Evolutionary conservation across 2,329 filamentous ascomycete species (phyloP), one percentile per base, ranked within the genome.

Genomic region (Pseudopyricularia javanii): DNA sequence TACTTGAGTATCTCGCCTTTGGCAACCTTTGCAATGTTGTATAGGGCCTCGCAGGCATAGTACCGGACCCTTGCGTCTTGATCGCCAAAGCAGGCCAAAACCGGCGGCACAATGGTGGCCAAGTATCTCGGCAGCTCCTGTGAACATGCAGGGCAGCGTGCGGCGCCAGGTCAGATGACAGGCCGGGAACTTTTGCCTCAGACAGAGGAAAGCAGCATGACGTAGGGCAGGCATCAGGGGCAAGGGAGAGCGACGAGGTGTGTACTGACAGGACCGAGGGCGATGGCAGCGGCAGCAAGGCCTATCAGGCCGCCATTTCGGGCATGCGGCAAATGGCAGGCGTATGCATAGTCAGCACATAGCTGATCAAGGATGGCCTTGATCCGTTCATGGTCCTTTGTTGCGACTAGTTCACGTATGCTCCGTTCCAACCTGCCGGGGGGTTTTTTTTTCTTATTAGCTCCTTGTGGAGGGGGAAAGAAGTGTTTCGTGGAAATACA

Each of bases 21-120:
- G 56, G 91, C 93, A 49, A 98, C 93, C 71, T 98, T 98, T 64
- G 93, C 91, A 64, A 98, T 98, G 69, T 98, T 98, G 72, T 98
- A 98, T 93, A 98, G 98, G 68, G 91, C 94, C 73, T 98, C 93
- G 70, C 93, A 98, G 24, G 93, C 93, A 70, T 98, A 98, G 68
- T 98, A 98, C 58, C 93, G 82, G 32, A 97, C 93, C 54, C 93
- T 82, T 28, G 93, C 91, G 85, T 98, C 93, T 73, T 97, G 93
- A 61, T 98, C 94, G 54, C 88, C 88, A 69, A 98, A 98, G 74
- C 94, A 98, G 51, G 93, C 93, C 47, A 98, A 78, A 5, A 98
- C 93, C 3, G 94, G 94, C 47, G 91, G 91, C 0, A 98, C 91
- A 60, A 98, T 97, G 61, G 91, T 85, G 64, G 90, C 85, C 50